A percentile compares a stretch with the other conserved stretches of the same genome.
phyloP scores from a whole-genome alignment of 371 early-diverging fungal genomes.

The Mortierella sp. region DNA sequence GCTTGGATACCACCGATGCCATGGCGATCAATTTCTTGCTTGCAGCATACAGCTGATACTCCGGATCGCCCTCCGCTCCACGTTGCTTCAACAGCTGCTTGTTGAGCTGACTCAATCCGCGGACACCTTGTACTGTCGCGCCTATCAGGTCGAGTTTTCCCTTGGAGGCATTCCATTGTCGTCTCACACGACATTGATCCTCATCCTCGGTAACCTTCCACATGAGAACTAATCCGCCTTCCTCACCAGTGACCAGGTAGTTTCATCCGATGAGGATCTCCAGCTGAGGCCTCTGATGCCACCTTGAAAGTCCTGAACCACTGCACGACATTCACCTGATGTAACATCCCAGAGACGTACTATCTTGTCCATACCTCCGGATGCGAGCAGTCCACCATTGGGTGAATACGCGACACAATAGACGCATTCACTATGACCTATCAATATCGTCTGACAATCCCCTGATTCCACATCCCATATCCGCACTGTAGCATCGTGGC shows the following conservation, averaged over 20 bases:
- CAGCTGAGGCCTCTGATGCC: too few relatives aligned
- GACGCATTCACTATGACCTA: too few relatives aligned
- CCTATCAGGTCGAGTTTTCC: background rate
- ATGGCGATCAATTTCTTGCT: background rate
- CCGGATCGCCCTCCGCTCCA: background rate
- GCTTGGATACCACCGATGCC: background rate
- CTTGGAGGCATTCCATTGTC: background rate
- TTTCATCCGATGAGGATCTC: background rate
- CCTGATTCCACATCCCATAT: too few relatives aligned
- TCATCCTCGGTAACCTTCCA: background rate
- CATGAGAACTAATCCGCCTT: background rate
- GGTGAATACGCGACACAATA: too few relatives aligned
- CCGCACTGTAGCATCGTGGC: background rate
- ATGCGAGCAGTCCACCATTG: too few relatives aligned
- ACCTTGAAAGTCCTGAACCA: too few relatives aligned
- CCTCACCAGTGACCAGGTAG: background rate
- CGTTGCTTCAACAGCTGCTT: conserved; percentile 1
- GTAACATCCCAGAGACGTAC: too few relatives aligned
- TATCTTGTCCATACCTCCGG: too few relatives aligned
- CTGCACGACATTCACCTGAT: too few relatives aligned
- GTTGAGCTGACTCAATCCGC: background rate
- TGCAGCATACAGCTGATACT: background rate
- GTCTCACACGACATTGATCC: background rate
- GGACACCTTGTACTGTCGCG: background rate
- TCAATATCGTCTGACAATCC: too few relatives aligned